phyloP scores from a whole-genome alignment of 306 rosid species.

The Psophocarpus tetragonolobus region DNA sequence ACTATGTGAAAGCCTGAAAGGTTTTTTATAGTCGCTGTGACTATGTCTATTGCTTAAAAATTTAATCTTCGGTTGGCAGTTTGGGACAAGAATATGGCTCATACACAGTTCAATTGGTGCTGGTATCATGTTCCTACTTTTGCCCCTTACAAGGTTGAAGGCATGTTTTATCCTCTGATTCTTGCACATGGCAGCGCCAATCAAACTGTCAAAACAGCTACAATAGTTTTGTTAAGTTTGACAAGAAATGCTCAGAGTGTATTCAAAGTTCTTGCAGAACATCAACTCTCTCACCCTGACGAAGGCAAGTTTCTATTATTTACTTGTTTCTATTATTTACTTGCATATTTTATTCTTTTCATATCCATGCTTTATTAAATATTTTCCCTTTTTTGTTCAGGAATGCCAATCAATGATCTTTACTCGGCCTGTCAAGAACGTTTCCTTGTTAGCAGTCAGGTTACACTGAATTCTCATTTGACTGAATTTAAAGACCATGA shows the following conservation, averaged over 20 bases:
- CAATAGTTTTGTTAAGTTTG: constrained; percentile 86
- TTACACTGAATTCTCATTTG: constrained; percentile 81
- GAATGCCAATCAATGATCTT: constrained; percentile 73
- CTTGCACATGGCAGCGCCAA: constrained; percentile 70
- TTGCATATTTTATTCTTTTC: constrained; percentile 18
- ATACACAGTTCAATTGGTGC: constrained; percentile 88
- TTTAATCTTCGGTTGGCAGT: constrained; percentile 47
- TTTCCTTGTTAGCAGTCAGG: constrained; percentile 82
- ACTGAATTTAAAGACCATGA: constrained; percentile 95
- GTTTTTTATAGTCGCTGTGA: constrained; percentile 5
- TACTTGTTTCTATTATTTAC: constrained; percentile 20
- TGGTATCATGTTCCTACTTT: constrained; percentile 97
- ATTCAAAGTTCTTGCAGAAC: constrained; percentile 87
- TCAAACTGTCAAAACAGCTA: constrained; percentile 85
- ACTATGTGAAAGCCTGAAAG: neutral
- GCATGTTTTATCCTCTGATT: constrained; percentile 75
- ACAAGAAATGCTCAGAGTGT: constrained; percentile 93
- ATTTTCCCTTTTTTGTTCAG: constrained; percentile 36
- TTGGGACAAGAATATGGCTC: constrained; percentile 99
- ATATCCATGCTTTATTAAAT: neutral
- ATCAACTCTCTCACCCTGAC: constrained; percentile 77
- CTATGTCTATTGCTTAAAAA: constrained; percentile 22
- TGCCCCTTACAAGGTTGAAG: constrained; percentile 80
- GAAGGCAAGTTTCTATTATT: constrained; percentile 55
- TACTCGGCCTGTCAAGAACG: constrained; percentile 77